Percentiles rank a stretch among this genome's conserved stretches.
Evolutionary conservation across 2,329 filamentous ascomycete genomes (phyloP).

Genomic region (Stemphylium beticola): DNA sequence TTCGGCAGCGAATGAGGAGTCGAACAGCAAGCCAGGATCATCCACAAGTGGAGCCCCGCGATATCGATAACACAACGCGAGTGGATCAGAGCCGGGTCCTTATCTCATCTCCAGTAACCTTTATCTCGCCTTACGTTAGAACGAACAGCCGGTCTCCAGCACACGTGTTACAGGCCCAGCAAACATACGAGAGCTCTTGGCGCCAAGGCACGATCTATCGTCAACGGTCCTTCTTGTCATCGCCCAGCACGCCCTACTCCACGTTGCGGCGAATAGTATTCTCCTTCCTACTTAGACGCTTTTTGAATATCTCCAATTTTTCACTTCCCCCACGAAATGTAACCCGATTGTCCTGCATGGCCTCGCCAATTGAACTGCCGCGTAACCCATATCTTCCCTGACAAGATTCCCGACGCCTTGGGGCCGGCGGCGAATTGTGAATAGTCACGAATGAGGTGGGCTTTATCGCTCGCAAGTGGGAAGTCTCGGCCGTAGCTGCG

Average conservation of each 20-base stretch:
- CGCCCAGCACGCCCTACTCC: constrained; percentile 1
- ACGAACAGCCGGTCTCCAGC: constrained; percentile 4
- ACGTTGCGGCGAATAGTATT: constrained; percentile 1
- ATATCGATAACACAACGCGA: constrained; percentile 18
- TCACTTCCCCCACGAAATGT: constrained; percentile 6
- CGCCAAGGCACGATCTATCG: constrained; percentile 26
- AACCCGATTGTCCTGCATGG: not conserved
- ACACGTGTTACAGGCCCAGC: constrained; percentile 17
- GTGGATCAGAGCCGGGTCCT: constrained; percentile 8
- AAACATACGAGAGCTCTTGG: constrained; percentile 23
- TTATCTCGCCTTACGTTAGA: constrained; percentile 36
- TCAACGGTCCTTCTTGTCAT: constrained; percentile 6
- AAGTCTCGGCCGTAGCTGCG: not conserved
- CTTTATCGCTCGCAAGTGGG: constrained; percentile 10
- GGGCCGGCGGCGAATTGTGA: constrained; percentile 14
- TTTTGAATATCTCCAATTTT: constrained; percentile 1
- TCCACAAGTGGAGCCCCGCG: constrained; percentile 13
- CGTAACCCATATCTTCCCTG: not conserved
- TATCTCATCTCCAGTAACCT: constrained; percentile 22
- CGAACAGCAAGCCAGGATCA: constrained; percentile 13
- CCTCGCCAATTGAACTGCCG: not conserved
- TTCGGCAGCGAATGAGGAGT: constrained; percentile 8
- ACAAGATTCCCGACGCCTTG: constrained; percentile 5
- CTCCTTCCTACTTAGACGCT: constrained; percentile 11
- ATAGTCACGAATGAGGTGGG: constrained; percentile 20